Conservation (phyloP, 768 basidiomycete species). For the Mrakia hoshinonis region DNA sequence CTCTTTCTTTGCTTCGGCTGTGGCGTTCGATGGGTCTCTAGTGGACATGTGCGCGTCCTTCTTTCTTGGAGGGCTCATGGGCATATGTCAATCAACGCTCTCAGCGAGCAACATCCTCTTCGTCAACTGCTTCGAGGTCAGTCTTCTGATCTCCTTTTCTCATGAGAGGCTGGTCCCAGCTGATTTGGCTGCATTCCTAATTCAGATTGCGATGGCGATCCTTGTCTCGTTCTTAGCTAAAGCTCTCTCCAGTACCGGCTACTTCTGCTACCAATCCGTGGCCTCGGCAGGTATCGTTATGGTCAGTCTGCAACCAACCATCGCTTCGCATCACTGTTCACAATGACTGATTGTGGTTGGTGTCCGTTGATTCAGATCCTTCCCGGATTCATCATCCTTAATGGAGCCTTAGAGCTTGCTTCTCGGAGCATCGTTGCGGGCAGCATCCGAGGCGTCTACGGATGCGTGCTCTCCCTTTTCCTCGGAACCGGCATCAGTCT, state of each 20-base stretch:
- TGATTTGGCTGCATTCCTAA: neutral
- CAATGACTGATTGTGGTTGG: neutral
- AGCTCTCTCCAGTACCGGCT: slow-evolving; percentile 10
- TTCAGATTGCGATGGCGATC: slow-evolving; percentile 30
- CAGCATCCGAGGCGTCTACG: slow-evolving; percentile 19
- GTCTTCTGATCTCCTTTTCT: neutral
- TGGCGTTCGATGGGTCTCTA: slow-evolving; percentile 23
- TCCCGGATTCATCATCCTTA: slow-evolving; percentile 20
- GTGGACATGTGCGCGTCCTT: slow-evolving; percentile 27
- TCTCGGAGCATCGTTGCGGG: slow-evolving; percentile 24
- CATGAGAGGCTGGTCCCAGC: neutral
- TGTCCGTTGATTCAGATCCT: neutral
- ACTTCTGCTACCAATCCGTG: slow-evolving; percentile 26
- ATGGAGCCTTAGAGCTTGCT: slow-evolving; percentile 19
- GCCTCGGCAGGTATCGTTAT: slow-evolving; percentile 26
- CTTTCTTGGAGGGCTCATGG: slow-evolving; percentile 26
- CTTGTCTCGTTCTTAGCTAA: slow-evolving; percentile 27
- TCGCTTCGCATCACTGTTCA: slow-evolving; percentile 5
- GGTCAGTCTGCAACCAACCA: neutral
- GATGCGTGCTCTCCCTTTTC: slow-evolving; percentile 21
- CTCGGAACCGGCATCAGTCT: slow-evolving; percentile 24
- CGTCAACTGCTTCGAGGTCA: slow-evolving; percentile 27
- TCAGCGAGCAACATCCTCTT: slow-evolving; percentile 21
- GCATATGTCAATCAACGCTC: slow-evolving; percentile 25
- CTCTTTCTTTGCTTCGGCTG: slow-evolving; percentile 26